Evolutionary conservation across 176 grass and related monocot species (phyloP), one percentile per base, ranked within the genome.

Genomic region (Hordeum marinum): DNA sequence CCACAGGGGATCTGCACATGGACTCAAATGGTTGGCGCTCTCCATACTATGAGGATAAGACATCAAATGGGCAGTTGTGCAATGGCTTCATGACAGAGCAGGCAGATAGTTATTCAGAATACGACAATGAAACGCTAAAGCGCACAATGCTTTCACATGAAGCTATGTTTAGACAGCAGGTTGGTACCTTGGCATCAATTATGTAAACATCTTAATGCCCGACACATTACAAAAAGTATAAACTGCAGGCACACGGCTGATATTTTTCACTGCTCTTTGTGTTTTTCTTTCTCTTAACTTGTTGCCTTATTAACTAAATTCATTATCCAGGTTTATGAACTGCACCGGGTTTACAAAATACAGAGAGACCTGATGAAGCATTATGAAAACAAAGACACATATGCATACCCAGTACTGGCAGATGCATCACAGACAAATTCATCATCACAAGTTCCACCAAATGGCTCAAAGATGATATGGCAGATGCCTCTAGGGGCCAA

Each of bases 261-360:
- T 60, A 29, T 32, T 27, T 27, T 32, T 79, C 21, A 74, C 3
- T 23, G 57, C 27, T 55, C 70, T 50, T 20, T 23, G 37, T 72
- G 48, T 65, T 87, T 83, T 74, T 65, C 65, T 57, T 27, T 74
- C 72, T 64, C 62, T 78, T 69, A 76, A 68, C 72, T 63, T 84
- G 63, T 88, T 36, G 63, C 27, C 32, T 48, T 66, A 45, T 58
- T 82, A 57, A 39, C 42, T 35, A 62, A 52, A 52, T 18, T 18
- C 48, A 18, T 52, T 52, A 18, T 95, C 74, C 68, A 99, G 96
- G 96, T 99, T n/a, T 91, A 86, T 88, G 96, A 99, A 89, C 88
- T 99, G 87, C 96, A 99, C 72, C 93, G 91, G 48, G 87, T 99
- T 85, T 99, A 93, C 84, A 87, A 85, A 88, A 90, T 90, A 85